Percentiles rank a stretch among this genome's conserved stretches.
Evolutionary conservation across 1,139 yeast species (phyloP).

Genomic region (Zhuliangozyma parablackwelliae): DNA sequence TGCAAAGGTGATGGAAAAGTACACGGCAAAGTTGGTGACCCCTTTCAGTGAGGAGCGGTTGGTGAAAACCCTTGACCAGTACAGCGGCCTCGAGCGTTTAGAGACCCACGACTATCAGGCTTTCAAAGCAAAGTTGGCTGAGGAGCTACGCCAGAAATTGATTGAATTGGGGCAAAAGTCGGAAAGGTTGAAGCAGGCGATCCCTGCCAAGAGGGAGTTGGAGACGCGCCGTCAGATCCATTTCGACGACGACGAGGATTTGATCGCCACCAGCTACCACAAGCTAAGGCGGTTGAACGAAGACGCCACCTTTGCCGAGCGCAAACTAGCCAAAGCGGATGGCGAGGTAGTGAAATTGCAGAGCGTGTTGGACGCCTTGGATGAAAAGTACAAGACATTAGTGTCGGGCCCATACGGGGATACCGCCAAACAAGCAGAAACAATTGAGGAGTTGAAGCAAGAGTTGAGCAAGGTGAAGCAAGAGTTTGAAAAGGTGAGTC

Average conservation of each 20-base stretch:
- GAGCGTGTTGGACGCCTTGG: slow-evolving; percentile 14
- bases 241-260: slow-evolving; percentile 46
- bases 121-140: slow-evolving; percentile 35
- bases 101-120: slow-evolving; percentile 31
- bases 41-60: slow-evolving; percentile 14
- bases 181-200: slow-evolving; percentile 15
- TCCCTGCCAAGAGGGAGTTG: slow-evolving; percentile 30
- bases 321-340: slow-evolving; percentile 43
- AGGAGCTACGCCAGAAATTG: slow-evolving; percentile 33
- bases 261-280: slow-evolving; percentile 46
- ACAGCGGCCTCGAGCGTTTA: slow-evolving; percentile 11
- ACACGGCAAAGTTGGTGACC: slow-evolving; percentile 1
- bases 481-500: slow-evolving; percentile 23
- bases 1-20: slow-evolving; percentile 18
- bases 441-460: slow-evolving; percentile 25
- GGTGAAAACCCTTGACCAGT: slow-evolving; percentile 17
- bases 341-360: slow-evolving; percentile 21
- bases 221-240: slow-evolving; percentile 49
- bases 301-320: slow-evolving; percentile 42
- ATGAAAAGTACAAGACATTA: slow-evolving; percentile 16
- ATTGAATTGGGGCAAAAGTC: slow-evolving; percentile 27
- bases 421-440: slow-evolving; percentile 18
- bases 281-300: slow-evolving; percentile 47
- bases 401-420: not conserved
- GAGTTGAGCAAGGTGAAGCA: slow-evolving; percentile 23